A percentile compares a stretch with the other conserved stretches of the same genome.
Evolutionary conservation across 2,329 filamentous ascomycete genomes (phyloP).

Genomic region (Fusarium duplospermum): DNA sequence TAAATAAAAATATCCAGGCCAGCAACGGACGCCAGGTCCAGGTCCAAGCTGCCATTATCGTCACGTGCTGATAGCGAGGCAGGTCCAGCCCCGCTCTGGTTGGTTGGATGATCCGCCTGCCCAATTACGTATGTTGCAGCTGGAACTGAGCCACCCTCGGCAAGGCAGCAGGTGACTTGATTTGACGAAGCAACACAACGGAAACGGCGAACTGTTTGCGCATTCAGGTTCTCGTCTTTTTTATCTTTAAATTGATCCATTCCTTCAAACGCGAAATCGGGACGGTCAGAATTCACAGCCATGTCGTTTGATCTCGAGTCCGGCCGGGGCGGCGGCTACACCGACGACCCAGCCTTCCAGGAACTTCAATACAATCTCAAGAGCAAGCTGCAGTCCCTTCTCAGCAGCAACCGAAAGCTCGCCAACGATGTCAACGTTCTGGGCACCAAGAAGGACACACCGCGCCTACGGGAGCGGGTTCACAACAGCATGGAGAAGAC

Average conservation of each 20-base stretch:
- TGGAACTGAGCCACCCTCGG: slow-evolving; percentile 37
- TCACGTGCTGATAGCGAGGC: slow-evolving; percentile 47
- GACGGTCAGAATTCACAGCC: slow-evolving; percentile 1
- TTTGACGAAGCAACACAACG: slow-evolving; percentile 16
- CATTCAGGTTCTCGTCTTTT: slow-evolving; percentile 8
- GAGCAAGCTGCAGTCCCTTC: slow-evolving; percentile 89
- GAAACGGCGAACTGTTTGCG: slow-evolving; percentile 5
- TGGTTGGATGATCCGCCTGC: neutral
- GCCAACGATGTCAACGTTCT: slow-evolving; percentile 86
- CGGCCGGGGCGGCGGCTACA: slow-evolving; percentile 80
- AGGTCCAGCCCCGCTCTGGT: slow-evolving; percentile 31
- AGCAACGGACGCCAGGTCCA: slow-evolving; percentile 44
- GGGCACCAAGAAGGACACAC: slow-evolving; percentile 91
- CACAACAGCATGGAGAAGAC: slow-evolving; percentile 90
- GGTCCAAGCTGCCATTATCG: slow-evolving; percentile 29
- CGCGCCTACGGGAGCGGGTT: slow-evolving; percentile 89
- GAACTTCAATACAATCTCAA: slow-evolving; percentile 84
- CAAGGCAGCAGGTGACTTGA: slow-evolving; percentile 43
- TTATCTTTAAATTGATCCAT: slow-evolving; percentile 3
- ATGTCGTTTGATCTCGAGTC: slow-evolving; percentile 98
- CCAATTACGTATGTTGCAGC: slow-evolving; percentile 46
- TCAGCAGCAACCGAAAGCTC: slow-evolving; percentile 87
- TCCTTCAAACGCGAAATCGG: slow-evolving; percentile 1
- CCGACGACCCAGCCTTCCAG: slow-evolving; percentile 93
- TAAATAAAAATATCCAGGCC: slow-evolving; percentile 52